A percentile compares a stretch with the other conserved stretches of the same genome.
Conservation (phyloP, 179 eudicot genomes). For the Spinacia oleracea region DNA sequence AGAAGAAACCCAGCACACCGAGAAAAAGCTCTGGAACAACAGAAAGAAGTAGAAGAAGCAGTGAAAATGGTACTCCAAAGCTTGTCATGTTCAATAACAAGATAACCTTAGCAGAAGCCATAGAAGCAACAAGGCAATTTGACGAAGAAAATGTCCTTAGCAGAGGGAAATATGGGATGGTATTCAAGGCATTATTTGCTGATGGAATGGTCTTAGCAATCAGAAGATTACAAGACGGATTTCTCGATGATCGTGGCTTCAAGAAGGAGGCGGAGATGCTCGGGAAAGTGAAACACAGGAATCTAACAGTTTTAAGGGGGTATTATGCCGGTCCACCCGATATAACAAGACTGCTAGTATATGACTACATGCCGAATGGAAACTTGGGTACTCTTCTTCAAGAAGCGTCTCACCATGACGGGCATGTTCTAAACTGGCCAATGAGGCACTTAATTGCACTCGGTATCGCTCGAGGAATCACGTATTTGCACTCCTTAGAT, state of each 20-base stretch:
- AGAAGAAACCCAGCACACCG: slow-evolving; percentile 60
- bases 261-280: slow-evolving; percentile 63
- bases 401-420: slow-evolving; percentile 81
- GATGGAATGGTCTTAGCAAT: slow-evolving; percentile 74
- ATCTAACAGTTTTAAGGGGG: slow-evolving; percentile 64
- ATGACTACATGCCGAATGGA: slow-evolving; percentile 82
- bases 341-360: slow-evolving; percentile 48
- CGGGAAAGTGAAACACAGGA: slow-evolving; percentile 63
- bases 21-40: slow-evolving; percentile 53
- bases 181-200: slow-evolving; percentile 57
- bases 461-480: slow-evolving; percentile 64
- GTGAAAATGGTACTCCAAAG: slow-evolving; percentile 62
- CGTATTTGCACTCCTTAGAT: slow-evolving; percentile 49
- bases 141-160: slow-evolving; percentile 75
- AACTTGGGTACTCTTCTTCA: slow-evolving; percentile 67
- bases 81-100: slow-evolving; percentile 62
- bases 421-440: slow-evolving; percentile 77
- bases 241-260: slow-evolving; percentile 46
- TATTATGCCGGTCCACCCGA: slow-evolving; percentile 67
- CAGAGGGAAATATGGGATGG: slow-evolving; percentile 54
- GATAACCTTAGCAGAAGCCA: slow-evolving; percentile 57
- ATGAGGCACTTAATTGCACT: slow-evolving; percentile 75
- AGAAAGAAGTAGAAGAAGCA: slow-evolving; percentile 51
- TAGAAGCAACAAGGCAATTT: slow-evolving; percentile 69
- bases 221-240: slow-evolving; percentile 52